Conservation (phyloP, 345 rosid genomes). For the Euphorbia pulcherrima region DNA sequence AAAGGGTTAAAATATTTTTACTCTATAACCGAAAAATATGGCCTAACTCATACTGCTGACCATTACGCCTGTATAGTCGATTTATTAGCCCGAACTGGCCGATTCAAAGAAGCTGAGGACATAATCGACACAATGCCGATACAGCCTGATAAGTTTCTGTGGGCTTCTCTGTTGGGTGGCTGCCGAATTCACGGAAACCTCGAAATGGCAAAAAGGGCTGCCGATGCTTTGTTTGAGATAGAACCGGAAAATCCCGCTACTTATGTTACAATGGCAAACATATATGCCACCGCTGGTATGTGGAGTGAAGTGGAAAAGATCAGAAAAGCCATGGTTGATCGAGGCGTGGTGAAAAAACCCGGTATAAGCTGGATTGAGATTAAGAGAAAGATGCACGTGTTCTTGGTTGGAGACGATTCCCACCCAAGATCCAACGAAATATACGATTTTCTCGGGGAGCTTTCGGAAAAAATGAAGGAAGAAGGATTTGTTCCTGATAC, state of each 20-base stretch:
- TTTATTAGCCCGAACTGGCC: slow-evolving; percentile 69
- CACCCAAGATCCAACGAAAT: slow-evolving; percentile 64
- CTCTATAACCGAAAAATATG: slow-evolving; percentile 55
- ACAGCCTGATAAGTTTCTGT: slow-evolving; percentile 73
- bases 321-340: slow-evolving; percentile 58
- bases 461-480: slow-evolving; percentile 65
- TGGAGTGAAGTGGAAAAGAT: slow-evolving; percentile 68
- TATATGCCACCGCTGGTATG: slow-evolving; percentile 65
- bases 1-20: slow-evolving; percentile 63
- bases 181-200: slow-evolving; percentile 73
- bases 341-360: slow-evolving; percentile 62
- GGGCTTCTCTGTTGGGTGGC: slow-evolving; percentile 92
- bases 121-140: slow-evolving; percentile 61
- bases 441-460: slow-evolving; percentile 43
- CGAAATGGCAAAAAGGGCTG: slow-evolving; percentile 67
- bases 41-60: slow-evolving; percentile 61
- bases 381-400: slow-evolving; percentile 57
- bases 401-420: slow-evolving; percentile 65
- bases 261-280: slow-evolving; percentile 82
- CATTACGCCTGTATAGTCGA: slow-evolving; percentile 83
- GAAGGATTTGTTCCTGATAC: slow-evolving; percentile 82
- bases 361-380: slow-evolving; percentile 83
- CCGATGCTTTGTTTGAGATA: slow-evolving; percentile 64
- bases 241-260: slow-evolving; percentile 89
- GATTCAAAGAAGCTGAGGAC: slow-evolving; percentile 48